A percentile compares a stretch with the other conserved stretches of the same genome.
These are phyloP conservation scores for Ganoderma boninense DNA, from an alignment of 1,284 basidiomycete species.

Conservation along the genomic window DNA sequence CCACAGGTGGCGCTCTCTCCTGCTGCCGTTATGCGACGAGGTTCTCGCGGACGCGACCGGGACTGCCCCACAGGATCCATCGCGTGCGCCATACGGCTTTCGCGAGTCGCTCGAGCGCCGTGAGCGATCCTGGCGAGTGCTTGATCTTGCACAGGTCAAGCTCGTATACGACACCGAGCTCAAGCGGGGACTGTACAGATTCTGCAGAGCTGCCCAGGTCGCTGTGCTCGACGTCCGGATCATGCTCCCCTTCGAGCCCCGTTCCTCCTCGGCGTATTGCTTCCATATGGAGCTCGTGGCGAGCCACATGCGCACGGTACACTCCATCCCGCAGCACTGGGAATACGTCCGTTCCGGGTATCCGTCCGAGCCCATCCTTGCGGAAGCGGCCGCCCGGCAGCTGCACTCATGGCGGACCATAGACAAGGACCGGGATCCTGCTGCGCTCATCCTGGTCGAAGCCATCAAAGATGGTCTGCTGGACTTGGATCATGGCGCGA, in stretches of 20 bases:
- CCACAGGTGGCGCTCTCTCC: neutral
- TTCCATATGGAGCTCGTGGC: neutral
- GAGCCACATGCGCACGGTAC: neutral
- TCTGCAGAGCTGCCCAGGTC: neutral
- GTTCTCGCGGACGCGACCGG: neutral
- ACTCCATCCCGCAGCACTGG: neutral
- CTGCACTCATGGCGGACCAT: neutral
- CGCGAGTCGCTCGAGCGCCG: too few species aligned
- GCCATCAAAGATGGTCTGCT: neutral
- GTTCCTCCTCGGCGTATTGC: neutral
- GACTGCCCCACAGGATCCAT: neutral
- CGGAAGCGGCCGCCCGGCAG: neutral
- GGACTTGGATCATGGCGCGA: neutral
- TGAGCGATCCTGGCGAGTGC: neutral
- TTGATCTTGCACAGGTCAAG: neutral
- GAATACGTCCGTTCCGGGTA: neutral
- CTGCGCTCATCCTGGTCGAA: neutral
- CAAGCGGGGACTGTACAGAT: neutral
- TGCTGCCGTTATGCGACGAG: neutral
- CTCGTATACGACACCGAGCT: neutral
- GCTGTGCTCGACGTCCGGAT: slow-evolving; percentile 1
- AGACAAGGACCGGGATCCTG: neutral
- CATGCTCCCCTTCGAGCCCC: neutral
- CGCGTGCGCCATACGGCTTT: too few species aligned
- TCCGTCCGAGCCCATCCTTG: neutral